Evolutionary conservation across 306 rosid species (phyloP).

Genomic region (Prunus mira): DNA sequence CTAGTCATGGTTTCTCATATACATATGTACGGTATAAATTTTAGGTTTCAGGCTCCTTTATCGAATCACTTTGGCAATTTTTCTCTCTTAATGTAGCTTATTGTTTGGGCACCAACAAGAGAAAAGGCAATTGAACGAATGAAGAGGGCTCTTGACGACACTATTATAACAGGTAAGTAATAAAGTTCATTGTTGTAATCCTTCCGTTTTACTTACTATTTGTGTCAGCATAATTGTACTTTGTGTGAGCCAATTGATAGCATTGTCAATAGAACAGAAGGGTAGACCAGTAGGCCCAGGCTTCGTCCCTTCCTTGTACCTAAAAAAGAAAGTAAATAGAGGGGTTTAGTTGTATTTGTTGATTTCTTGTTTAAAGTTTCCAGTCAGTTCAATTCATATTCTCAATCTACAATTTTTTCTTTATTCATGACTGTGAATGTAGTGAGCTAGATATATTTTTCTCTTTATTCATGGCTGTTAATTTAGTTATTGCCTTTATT

Average conservation of each 20-base stretch:
- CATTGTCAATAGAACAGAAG: not conserved
- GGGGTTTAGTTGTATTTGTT: not conserved
- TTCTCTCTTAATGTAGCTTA: slow-evolving; percentile 47
- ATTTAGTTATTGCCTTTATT: slow-evolving; percentile 9
- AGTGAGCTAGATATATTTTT: not conserved
- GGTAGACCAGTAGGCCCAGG: not conserved
- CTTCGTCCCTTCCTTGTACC: too few relatives aligned
- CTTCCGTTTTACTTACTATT: slow-evolving; percentile 12
- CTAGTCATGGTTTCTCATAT: not conserved
- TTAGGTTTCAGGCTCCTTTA: not conserved
- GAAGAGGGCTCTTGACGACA: slow-evolving; percentile 97
- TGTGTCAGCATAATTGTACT: not conserved
- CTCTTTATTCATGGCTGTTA: not conserved
- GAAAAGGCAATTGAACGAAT: slow-evolving; percentile 96
- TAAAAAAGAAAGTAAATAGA: too few relatives aligned
- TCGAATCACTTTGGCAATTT: slow-evolving; percentile 13
- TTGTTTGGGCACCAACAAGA: slow-evolving; percentile 99
- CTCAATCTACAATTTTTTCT: not conserved
- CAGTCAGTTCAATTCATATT: not conserved
- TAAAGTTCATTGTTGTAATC: not conserved
- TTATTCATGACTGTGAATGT: not conserved
- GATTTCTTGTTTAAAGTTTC: not conserved
- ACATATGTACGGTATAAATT: not conserved
- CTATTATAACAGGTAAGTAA: slow-evolving; percentile 75
- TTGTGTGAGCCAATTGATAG: not conserved